Evolutionary conservation across 1,284 basidiomycete species (phyloP).

Genomic region (Agroathelia rolfsii): DNA sequence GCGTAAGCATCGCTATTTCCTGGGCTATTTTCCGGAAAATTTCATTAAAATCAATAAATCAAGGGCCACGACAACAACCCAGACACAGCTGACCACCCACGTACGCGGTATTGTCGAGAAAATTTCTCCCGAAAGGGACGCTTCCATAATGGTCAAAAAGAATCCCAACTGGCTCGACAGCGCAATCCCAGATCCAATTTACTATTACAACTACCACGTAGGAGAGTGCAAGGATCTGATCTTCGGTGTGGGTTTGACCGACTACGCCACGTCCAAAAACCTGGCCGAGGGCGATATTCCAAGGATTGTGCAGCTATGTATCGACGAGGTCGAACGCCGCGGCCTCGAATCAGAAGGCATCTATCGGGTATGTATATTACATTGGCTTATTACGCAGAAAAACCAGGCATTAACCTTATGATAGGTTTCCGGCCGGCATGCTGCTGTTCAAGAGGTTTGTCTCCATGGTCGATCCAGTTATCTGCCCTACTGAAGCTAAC

Average conservation of each 20-base stretch:
- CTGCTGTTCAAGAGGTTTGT: slow-evolving; percentile 72
- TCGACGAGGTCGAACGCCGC: slow-evolving; percentile 74
- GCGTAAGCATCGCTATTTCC: slow-evolving; percentile 34
- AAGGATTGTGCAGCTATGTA: slow-evolving; percentile 77
- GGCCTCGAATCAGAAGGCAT: slow-evolving; percentile 81
- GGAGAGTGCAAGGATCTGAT: slow-evolving; percentile 86
- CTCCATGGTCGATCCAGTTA: neutral
- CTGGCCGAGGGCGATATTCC: slow-evolving; percentile 72
- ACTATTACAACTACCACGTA: slow-evolving; percentile 76
- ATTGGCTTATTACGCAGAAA: neutral
- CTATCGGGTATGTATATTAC: slow-evolving; percentile 50
- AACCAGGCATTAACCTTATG: slow-evolving; percentile 9
- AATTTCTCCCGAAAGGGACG: slow-evolving; percentile 65
- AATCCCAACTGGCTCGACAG: slow-evolving; percentile 52
- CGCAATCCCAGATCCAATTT: slow-evolving; percentile 53
- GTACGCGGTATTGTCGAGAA: slow-evolving; percentile 46
- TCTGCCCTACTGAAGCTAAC: neutral
- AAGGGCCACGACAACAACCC: slow-evolving; percentile 61
- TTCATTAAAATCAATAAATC: slow-evolving; percentile 7
- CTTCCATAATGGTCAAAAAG: slow-evolving; percentile 40
- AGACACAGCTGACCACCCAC: slow-evolving; percentile 56
- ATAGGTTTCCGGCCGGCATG: slow-evolving; percentile 80
- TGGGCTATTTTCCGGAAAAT: neutral
- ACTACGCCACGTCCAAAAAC: slow-evolving; percentile 82
- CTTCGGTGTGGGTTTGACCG: slow-evolving; percentile 85